phyloP scores from a whole-genome alignment of 106 monocot species.

The Acorus calamus region DNA sequence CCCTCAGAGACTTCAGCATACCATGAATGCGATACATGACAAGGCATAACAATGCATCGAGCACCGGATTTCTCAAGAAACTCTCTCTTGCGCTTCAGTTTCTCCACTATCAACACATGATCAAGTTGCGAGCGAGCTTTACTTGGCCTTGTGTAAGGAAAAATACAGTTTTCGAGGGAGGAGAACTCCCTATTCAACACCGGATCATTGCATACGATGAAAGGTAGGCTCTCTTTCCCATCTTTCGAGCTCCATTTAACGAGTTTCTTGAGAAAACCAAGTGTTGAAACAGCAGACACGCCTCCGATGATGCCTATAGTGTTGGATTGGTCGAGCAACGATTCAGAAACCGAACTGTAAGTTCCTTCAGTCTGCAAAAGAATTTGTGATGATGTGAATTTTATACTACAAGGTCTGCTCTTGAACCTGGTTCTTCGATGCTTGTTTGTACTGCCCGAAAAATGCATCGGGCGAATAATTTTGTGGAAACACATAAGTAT shows the following conservation, averaged over 20 bases:
- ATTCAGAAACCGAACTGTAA: slow-evolving; percentile 4
- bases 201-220: slow-evolving; percentile 54
- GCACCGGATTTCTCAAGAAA: slow-evolving; percentile 57
- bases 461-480: slow-evolving; percentile 4
- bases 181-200: slow-evolving; percentile 16
- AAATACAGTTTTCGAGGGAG: slow-evolving; percentile 1
- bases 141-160: neutral
- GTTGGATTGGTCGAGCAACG: slow-evolving; percentile 12
- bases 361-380: slow-evolving; percentile 12
- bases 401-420: slow-evolving; percentile 1
- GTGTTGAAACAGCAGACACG: slow-evolving; percentile 34
- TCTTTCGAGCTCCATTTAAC: slow-evolving; percentile 23
- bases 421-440: neutral
- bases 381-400: slow-evolving; percentile 12
- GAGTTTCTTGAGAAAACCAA: slow-evolving; percentile 59
- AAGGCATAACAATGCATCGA: slow-evolving; percentile 67
- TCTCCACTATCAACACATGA: slow-evolving; percentile 22
- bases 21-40: slow-evolving; percentile 42
- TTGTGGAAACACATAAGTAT: slow-evolving; percentile 1
- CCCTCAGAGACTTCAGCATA: slow-evolving; percentile 35
- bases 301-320: slow-evolving; percentile 58
- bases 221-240: slow-evolving; percentile 33
- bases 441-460: neutral
- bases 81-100: slow-evolving; percentile 31
- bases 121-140: slow-evolving; percentile 1